Conservation (phyloP, 176 grass and related monocot species). For the Tillandsia leiboldiana region DNA sequence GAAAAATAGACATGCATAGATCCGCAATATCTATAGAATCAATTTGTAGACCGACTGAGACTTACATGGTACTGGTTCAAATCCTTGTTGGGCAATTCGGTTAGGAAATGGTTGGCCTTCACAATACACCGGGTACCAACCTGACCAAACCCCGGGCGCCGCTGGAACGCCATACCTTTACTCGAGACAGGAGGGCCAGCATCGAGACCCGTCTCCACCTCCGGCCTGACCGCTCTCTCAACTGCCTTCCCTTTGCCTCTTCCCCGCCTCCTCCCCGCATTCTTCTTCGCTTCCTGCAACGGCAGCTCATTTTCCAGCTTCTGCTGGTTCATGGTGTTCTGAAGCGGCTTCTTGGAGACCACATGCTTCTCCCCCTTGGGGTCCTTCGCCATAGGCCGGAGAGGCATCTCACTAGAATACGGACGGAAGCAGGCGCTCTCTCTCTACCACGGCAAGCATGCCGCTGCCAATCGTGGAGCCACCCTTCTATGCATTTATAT, state of each 20-base stretch:
- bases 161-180: constrained; percentile 65
- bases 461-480: background rate
- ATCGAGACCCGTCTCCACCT: constrained; percentile 13
- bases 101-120: constrained; percentile 67
- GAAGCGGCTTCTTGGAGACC: constrained; percentile 71
- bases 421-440: constrained; percentile 16
- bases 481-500: constrained; percentile 20
- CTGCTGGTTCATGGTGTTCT: constrained; percentile 70
- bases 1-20: background rate
- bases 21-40: background rate
- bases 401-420: constrained; percentile 30
- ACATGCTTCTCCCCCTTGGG: constrained; percentile 32
- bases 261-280: constrained; percentile 34
- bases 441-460: constrained; percentile 57
- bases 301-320: constrained; percentile 31
- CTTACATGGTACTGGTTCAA: constrained; percentile 63
- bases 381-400: constrained; percentile 29
- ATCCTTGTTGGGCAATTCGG: constrained; percentile 54
- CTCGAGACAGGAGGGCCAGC: constrained; percentile 35
- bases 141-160: constrained; percentile 78
- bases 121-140: constrained; percentile 58
- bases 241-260: constrained; percentile 33
- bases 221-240: constrained; percentile 9
- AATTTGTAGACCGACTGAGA: background rate
- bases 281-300: constrained; percentile 46